These are phyloP conservation scores for Solanum tarijense DNA, from an alignment of 257 asterid genomes.

Conservation along the genomic window DNA sequence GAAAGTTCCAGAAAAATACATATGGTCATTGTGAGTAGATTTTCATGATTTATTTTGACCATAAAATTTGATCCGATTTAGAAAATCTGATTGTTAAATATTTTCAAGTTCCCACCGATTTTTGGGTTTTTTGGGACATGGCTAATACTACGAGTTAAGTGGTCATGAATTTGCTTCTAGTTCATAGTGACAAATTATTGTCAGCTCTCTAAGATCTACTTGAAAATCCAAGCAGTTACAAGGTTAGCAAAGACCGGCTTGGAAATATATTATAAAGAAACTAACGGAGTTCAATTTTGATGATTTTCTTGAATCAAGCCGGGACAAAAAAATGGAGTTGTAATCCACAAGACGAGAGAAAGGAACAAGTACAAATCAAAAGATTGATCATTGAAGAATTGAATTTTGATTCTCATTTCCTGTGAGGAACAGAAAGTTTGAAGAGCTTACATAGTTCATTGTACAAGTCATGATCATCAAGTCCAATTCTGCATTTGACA, in stretches of 20 bases:
- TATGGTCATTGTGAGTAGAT: background rate
- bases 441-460: conserved; percentile 75
- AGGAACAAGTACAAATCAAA: background rate
- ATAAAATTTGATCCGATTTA: background rate
- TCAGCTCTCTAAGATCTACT: background rate
- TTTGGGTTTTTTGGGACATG: background rate
- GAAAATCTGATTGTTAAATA: background rate
- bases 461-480: conserved; percentile 77
- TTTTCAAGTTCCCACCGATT: background rate
- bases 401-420: background rate
- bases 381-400: background rate
- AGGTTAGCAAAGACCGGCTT: background rate
- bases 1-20: background rate
- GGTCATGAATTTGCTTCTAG: background rate
- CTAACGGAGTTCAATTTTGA: background rate
- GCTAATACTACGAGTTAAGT: background rate
- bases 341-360: background rate
- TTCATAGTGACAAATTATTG: background rate
- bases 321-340: background rate
- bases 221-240: background rate
- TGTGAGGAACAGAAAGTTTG: background rate
- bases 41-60: background rate
- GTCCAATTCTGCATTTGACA: conserved; percentile 91
- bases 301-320: background rate
- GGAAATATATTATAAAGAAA: background rate